phyloP scores from a whole-genome alignment of 352 stramenopile species.

The Globisporangium echinulatum region DNA sequence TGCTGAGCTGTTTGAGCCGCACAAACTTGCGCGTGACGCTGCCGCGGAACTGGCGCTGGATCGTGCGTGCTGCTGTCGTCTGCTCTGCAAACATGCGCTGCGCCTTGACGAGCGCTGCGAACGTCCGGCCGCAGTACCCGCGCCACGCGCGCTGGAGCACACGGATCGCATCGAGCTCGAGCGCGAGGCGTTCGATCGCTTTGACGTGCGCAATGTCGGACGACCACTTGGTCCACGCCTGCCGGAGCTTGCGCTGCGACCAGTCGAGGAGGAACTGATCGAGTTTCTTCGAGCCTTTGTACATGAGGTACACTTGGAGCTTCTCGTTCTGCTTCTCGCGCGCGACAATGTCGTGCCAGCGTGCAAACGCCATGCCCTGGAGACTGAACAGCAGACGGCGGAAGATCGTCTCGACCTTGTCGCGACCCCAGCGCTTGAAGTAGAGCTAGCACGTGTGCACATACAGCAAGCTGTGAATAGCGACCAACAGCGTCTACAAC shows the following conservation, averaged over 20 bases:
- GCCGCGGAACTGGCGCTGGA: slow-evolving; percentile 58
- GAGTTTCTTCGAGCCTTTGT: slow-evolving; percentile 75
- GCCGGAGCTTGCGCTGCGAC: slow-evolving; percentile 54
- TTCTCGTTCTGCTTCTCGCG: slow-evolving; percentile 72
- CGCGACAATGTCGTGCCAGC: slow-evolving; percentile 44
- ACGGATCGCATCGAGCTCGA: slow-evolving; percentile 42
- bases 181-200: slow-evolving; percentile 34
- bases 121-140: slow-evolving; percentile 35
- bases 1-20: slow-evolving; percentile 39
- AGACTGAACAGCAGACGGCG: slow-evolving; percentile 60
- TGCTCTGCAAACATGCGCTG: slow-evolving; percentile 34
- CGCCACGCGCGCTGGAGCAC: slow-evolving; percentile 60
- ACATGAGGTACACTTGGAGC: slow-evolving; percentile 61
- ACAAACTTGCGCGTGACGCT: slow-evolving; percentile 59
- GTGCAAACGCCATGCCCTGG: slow-evolving; percentile 50
- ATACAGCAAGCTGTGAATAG: background rate
- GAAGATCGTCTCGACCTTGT: slow-evolving; percentile 77
- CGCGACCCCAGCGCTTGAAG: slow-evolving; percentile 73
- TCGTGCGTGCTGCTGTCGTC: slow-evolving; percentile 33
- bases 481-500: background rate
- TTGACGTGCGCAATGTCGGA: slow-evolving; percentile 45
- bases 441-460: slow-evolving; percentile 30
- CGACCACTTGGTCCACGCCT: slow-evolving; percentile 70
- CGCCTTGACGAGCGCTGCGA: slow-evolving; percentile 38
- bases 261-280: slow-evolving; percentile 65